phyloP scores from a whole-genome alignment of 2,329 filamentous ascomycete species.

The Fusarium praegraminearum region DNA sequence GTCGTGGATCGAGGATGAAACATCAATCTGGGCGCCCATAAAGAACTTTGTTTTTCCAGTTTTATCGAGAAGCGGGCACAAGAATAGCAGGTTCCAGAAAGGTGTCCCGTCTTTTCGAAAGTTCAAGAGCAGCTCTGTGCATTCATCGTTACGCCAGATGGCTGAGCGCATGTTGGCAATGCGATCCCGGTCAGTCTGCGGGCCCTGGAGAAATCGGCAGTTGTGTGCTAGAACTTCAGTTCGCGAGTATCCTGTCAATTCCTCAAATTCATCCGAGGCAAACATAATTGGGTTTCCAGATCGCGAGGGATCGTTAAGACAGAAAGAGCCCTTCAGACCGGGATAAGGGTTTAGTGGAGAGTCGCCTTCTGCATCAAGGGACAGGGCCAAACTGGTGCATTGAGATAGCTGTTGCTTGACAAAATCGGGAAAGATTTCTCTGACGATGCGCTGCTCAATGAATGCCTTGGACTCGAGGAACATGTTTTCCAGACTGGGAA shows the following conservation, averaged over 20 bases:
- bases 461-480: slow-evolving; percentile 58
- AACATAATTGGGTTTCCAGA: slow-evolving; percentile 64
- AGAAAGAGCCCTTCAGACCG: slow-evolving; percentile 70
- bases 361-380: slow-evolving; percentile 51
- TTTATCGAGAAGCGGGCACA: slow-evolving; percentile 63
- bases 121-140: slow-evolving; percentile 64
- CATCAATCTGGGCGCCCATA: slow-evolving; percentile 68
- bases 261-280: slow-evolving; percentile 64
- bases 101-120: slow-evolving; percentile 63
- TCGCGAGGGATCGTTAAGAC: slow-evolving; percentile 64
- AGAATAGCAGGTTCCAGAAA: slow-evolving; percentile 69
- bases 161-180: slow-evolving; percentile 57
- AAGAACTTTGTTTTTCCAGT: slow-evolving; percentile 63
- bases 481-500: slow-evolving; percentile 61
- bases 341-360: slow-evolving; percentile 56
- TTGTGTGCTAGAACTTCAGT: slow-evolving; percentile 62
- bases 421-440: slow-evolving; percentile 64
- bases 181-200: slow-evolving; percentile 58
- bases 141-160: slow-evolving; percentile 58
- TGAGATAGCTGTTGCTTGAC: slow-evolving; percentile 64
- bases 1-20: slow-evolving; percentile 65
- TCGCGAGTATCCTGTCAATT: slow-evolving; percentile 63
- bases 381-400: slow-evolving; percentile 59
- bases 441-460: slow-evolving; percentile 59
- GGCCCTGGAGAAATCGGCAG: slow-evolving; percentile 63